Conservation (phyloP, 164 flowering plant genomes). For the Platanus orientalis region DNA sequence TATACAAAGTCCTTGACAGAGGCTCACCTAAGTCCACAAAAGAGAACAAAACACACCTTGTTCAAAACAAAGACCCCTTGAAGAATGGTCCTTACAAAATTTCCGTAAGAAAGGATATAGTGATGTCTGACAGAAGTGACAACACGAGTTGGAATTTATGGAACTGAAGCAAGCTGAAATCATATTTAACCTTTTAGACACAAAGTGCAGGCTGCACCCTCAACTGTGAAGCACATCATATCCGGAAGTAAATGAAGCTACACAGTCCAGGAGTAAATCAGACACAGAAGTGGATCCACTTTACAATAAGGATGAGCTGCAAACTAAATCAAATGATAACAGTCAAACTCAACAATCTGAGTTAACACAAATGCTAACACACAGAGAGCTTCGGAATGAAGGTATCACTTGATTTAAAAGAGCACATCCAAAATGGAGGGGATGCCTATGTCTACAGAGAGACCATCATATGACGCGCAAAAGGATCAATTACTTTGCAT, state of each 20-base stretch:
- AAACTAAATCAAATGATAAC: constrained; percentile 11
- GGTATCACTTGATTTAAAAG: constrained; percentile 13
- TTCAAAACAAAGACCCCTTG: constrained; percentile 7
- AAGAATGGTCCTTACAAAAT: neutral
- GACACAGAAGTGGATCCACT: constrained; percentile 3
- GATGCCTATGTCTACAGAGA: neutral
- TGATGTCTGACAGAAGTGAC: neutral
- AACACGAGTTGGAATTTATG: neutral
- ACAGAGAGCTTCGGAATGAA: constrained; percentile 1
- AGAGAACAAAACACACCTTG: constrained; percentile 13
- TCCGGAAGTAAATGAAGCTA: constrained; percentile 1
- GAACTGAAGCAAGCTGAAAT: neutral
- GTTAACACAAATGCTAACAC: constrained; percentile 11
- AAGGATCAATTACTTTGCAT: neutral
- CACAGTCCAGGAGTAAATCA: constrained; percentile 2
- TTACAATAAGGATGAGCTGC: neutral
- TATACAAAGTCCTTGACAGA: constrained; percentile 10
- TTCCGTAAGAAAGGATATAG: neutral
- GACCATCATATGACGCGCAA: neutral
- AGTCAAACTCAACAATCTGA: constrained; percentile 8
- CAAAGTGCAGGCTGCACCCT: neutral
- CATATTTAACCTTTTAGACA: neutral
- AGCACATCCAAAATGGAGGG: neutral
- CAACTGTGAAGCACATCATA: constrained; percentile 4
- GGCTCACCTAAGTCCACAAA: constrained; percentile 18